Conservation (phyloP, 2,329 filamentous ascomycete genomes). For the Beauveria brongniartii region DNA sequence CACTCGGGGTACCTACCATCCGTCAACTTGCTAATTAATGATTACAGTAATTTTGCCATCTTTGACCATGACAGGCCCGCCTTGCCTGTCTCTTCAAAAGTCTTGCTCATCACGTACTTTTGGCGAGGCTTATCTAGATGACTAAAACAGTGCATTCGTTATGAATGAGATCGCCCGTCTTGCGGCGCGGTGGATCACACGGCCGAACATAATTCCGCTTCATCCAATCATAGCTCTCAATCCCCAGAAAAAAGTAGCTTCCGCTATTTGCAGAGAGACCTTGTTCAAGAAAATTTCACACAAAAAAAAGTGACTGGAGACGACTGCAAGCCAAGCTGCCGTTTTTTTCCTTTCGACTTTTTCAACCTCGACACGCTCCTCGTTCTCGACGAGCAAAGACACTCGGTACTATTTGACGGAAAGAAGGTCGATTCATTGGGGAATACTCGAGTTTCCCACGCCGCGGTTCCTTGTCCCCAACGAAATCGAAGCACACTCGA, state of each 20-base stretch:
- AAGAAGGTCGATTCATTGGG: background rate
- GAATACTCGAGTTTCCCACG: background rate
- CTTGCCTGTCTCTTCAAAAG: background rate
- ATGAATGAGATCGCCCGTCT: no score
- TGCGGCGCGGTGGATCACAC: background rate
- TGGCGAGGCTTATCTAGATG: background rate
- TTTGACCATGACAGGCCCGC: no score
- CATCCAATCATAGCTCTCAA: constrained; percentile 12
- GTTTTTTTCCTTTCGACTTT: background rate
- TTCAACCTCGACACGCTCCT: background rate
- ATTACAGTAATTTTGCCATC: no score
- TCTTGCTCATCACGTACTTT: background rate
- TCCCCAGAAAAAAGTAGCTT: constrained; percentile 6
- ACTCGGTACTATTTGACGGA: background rate
- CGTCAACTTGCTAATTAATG: no score
- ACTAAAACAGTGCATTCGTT: background rate
- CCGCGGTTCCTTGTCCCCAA: background rate
- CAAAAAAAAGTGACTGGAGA: constrained; percentile 19
- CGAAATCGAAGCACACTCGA: constrained; percentile 8
- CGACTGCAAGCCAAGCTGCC: background rate
- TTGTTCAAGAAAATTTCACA: constrained; percentile 23
- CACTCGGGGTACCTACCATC: no score
- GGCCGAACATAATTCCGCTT: constrained; percentile 14
- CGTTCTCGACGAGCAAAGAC: background rate
- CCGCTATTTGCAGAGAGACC: background rate